A percentile compares a stretch with the other conserved stretches of the same genome.
Evolutionary conservation across 306 rosid species (phyloP).

Genomic region (Biancaea sappan): DNA sequence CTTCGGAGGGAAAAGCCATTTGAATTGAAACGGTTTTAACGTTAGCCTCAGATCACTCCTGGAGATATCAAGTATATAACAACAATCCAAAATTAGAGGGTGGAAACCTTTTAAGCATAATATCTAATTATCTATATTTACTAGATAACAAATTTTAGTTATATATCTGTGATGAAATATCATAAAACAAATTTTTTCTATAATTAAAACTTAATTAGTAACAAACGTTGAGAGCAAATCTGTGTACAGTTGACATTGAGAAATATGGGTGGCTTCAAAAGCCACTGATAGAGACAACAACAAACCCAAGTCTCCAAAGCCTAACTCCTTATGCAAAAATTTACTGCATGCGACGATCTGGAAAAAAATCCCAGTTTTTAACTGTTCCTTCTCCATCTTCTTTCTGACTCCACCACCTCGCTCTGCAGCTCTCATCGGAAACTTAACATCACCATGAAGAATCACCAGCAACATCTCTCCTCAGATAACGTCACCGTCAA

Average conservation of each 20-base stretch:
- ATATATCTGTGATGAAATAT: no score
- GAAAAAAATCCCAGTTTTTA: conserved; percentile 43
- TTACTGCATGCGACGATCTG: no score
- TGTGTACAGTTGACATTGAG: no score
- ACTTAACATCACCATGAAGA: neutral
- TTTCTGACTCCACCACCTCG: conserved; percentile 47
- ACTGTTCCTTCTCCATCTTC: conserved; percentile 15
- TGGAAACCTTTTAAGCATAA: no score
- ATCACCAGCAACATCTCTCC: conserved; percentile 42
- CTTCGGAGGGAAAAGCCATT: neutral
- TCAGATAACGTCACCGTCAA: conserved; percentile 32
- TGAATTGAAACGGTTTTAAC: neutral
- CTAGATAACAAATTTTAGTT: no score
- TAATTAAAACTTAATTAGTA: neutral
- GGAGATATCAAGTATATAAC: no score
- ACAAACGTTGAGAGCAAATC: no score
- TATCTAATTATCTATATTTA: no score
- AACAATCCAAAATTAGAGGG: no score
- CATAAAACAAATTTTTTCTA: no score
- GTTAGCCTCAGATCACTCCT: no score
- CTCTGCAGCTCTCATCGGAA: neutral
- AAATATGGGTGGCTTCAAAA: conserved; percentile 53
- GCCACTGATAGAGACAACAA: conserved; percentile 37
- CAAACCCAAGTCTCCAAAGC: conserved; percentile 37
- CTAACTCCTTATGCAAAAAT: no score